Evolutionary conservation across 192 early-diverging fungal genomes (phyloP).

Genomic region (Backusella parvicylindrica): DNA sequence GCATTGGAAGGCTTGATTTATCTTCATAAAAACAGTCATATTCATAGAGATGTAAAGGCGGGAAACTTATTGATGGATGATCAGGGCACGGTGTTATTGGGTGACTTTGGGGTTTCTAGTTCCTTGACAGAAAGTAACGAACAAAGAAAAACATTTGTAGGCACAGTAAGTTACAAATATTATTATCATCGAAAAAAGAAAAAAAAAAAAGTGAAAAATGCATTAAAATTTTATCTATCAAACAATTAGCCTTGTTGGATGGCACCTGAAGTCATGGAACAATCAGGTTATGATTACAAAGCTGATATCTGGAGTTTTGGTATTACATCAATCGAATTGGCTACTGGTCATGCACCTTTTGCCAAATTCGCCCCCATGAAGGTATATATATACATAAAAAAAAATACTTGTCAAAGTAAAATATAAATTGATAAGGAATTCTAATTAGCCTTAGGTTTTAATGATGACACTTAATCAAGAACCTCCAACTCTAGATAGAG

Average conservation of each 20-base stretch:
- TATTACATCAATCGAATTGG: constrained; percentile 81
- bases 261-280: constrained; percentile 79
- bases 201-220: not conserved
- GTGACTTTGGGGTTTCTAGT: constrained; percentile 71
- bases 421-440: not conserved
- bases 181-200: not conserved
- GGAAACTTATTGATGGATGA: constrained; percentile 67
- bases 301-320: constrained; percentile 93
- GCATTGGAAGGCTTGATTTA: constrained; percentile 63
- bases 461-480: constrained; percentile 84
- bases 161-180: constrained; percentile 43
- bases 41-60: constrained; percentile 71
- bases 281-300: constrained; percentile 81
- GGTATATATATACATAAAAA: constrained; percentile 26
- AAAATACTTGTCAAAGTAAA: not conserved
- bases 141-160: constrained; percentile 70
- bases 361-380: constrained; percentile 85
- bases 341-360: constrained; percentile 84
- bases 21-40: constrained; percentile 61
- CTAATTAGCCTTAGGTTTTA: constrained; percentile 53
- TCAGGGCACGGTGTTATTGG: constrained; percentile 57
- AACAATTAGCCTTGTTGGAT: constrained; percentile 34
- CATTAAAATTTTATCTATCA: not conserved
- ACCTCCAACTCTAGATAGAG: constrained; percentile 80
- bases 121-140: constrained; percentile 63